These are phyloP conservation scores for Rhodosporidiobolus sp. DNA, from an alignment of 768 basidiomycete species.

Conservation along the genomic window DNA sequence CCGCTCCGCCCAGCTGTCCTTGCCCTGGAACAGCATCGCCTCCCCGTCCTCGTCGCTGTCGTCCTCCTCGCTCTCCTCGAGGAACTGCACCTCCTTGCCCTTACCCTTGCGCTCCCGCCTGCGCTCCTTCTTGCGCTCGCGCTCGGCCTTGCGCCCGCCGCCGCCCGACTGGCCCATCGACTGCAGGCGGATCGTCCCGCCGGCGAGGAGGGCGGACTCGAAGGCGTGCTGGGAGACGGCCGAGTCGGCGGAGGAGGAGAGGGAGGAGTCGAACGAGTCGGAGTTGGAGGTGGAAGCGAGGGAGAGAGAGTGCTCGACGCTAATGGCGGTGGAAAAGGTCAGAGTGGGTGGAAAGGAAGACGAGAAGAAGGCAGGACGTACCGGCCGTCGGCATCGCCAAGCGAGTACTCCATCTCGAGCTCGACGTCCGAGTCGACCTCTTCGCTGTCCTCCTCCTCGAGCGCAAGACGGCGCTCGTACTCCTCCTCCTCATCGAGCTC, in stretches of 20 bases:
- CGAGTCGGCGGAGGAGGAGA: constrained; percentile 24
- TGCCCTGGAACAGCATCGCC: constrained; percentile 10
- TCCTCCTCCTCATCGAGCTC: constrained; percentile 15
- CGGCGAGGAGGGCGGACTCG: constrained; percentile 29
- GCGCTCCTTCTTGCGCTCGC: constrained; percentile 26
- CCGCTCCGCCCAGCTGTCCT: constrained; percentile 33
- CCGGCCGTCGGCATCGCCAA: constrained; percentile 31
- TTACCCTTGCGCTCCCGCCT: constrained; percentile 32
- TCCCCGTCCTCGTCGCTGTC: constrained; percentile 17
- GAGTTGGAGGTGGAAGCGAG: constrained; percentile 15
- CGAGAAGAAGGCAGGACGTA: neutral
- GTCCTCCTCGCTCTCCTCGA: constrained; percentile 8
- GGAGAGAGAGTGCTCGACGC: constrained; percentile 31
- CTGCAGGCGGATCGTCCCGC: constrained; percentile 19
- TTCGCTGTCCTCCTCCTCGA: constrained; percentile 24
- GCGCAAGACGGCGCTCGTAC: constrained; percentile 1
- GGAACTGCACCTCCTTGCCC: constrained; percentile 7
- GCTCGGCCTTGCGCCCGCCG: constrained; percentile 14
- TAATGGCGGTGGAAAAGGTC: neutral
- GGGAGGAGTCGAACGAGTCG: constrained; percentile 27
- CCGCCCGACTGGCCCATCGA: constrained; percentile 12
- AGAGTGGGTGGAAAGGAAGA: neutral
- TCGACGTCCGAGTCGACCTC: constrained; percentile 30
- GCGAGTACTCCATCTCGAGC: constrained; percentile 30
- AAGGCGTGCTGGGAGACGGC: constrained; percentile 26